These are phyloP conservation scores for Teunomyces stri DNA, from an alignment of 805 yeast genomes.

Conservation along the genomic window DNA sequence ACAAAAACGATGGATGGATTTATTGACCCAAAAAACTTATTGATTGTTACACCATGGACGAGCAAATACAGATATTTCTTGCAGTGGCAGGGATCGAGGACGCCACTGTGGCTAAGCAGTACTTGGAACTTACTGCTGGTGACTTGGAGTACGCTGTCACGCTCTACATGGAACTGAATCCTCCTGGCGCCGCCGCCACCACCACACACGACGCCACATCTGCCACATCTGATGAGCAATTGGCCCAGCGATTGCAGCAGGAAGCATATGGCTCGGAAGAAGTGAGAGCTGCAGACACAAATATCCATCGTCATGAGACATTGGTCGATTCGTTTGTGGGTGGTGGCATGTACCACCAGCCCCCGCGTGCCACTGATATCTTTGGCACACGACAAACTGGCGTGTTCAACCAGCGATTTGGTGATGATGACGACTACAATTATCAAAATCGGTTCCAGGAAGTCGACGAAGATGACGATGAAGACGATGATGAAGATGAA, in stretches of 20 bases:
- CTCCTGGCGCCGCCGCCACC: slow-evolving; percentile 10
- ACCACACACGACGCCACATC: slow-evolving; percentile 36
- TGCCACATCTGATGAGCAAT: slow-evolving; percentile 19
- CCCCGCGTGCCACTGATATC: slow-evolving; percentile 28
- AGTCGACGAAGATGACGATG: slow-evolving; percentile 21
- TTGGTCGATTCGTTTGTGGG: slow-evolving; percentile 47
- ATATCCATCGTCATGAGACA: slow-evolving; percentile 76
- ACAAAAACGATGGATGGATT: background rate
- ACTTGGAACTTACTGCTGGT: slow-evolving; percentile 72
- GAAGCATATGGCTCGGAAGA: slow-evolving; percentile 49
- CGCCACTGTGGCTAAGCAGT: slow-evolving; percentile 66
- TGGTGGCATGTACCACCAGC: slow-evolving; percentile 1
- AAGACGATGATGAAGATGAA: slow-evolving; percentile 38
- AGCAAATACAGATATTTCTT: slow-evolving; percentile 66
- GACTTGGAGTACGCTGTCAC: slow-evolving; percentile 83
- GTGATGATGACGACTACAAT: slow-evolving; percentile 35
- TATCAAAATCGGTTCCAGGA: slow-evolving; percentile 18
- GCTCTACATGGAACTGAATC: slow-evolving; percentile 63
- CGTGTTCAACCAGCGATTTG: slow-evolving; percentile 58
- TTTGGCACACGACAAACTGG: slow-evolving; percentile 50
- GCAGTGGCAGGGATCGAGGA: slow-evolving; percentile 80
- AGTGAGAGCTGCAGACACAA: slow-evolving; percentile 63
- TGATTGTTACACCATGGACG: slow-evolving; percentile 36
- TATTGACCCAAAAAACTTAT: too few relatives aligned
- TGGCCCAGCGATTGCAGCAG: slow-evolving; percentile 62